phyloP scores from a whole-genome alignment of 305 asterid species.

The Fraxinus dipetala region DNA sequence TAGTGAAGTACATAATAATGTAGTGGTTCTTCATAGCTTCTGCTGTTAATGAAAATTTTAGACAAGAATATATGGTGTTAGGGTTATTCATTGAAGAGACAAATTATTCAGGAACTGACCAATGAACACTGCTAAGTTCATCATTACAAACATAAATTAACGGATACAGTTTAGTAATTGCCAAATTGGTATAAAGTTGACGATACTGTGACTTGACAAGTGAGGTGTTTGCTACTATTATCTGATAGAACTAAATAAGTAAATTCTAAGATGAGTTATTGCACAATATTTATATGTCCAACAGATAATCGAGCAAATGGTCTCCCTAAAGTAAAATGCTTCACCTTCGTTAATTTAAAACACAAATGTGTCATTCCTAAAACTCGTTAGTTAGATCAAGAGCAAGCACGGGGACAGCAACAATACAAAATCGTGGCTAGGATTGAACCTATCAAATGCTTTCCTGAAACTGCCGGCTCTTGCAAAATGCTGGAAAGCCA shows the following conservation, averaged over 20 bases:
- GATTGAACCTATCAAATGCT: constrained; percentile 77
- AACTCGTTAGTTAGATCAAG: constrained; percentile 42
- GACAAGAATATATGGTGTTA: constrained; percentile 36
- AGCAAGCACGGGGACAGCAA: constrained; percentile 64
- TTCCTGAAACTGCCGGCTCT: constrained; percentile 65
- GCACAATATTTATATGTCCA: not conserved
- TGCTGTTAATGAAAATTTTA: constrained; percentile 41
- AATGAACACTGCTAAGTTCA: constrained; percentile 22
- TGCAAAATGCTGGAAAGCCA: constrained; percentile 82
- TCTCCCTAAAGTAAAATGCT: not conserved
- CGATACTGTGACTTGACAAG: not conserved
- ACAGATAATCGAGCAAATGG: not conserved
- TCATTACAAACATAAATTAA: not conserved
- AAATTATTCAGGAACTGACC: constrained; percentile 26
- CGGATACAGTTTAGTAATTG: not conserved
- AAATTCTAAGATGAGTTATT: not conserved
- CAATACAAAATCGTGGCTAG: constrained; percentile 59
- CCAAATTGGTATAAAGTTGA: not conserved
- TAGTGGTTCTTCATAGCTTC: constrained; percentile 34
- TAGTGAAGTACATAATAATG: constrained; percentile 33
- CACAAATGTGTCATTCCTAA: not conserved
- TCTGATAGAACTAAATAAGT: not conserved
- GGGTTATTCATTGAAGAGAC: constrained; percentile 26
- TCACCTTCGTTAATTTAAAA: constrained; percentile 10
- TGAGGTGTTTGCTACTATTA: not conserved